phyloP scores from a whole-genome alignment of 352 stramenopile genomes.

The Globisporangium echinulatum region DNA sequence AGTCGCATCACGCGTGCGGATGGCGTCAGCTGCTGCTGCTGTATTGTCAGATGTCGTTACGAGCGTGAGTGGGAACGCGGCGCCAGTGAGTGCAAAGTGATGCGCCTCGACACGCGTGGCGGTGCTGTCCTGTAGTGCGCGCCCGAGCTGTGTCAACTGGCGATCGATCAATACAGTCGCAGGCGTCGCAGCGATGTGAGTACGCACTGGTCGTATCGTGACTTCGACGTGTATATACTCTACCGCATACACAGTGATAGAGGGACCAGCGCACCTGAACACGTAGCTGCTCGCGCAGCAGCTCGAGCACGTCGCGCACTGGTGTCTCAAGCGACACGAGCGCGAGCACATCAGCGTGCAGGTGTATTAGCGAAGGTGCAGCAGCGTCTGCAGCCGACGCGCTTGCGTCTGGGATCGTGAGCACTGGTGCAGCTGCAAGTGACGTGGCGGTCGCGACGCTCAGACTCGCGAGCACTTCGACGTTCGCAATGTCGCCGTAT shows the following conservation, averaged over 20 bases:
- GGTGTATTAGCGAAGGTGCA: constrained; percentile 6
- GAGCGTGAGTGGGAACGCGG: constrained; percentile 43
- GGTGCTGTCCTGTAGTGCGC: not conserved
- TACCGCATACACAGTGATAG: constrained; percentile 4
- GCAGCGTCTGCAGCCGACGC: not conserved
- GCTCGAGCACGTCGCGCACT: constrained; percentile 9
- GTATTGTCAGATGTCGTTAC: not conserved
- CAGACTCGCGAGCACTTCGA: constrained; percentile 42
- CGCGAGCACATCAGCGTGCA: constrained; percentile 36
- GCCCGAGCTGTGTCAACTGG: not conserved
- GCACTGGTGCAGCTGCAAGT: constrained; percentile 14
- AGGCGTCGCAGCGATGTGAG: no score
- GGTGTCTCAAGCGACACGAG: constrained; percentile 22
- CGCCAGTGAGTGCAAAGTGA: constrained; percentile 42
- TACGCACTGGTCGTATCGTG: no score
- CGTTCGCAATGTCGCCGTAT: constrained; percentile 41
- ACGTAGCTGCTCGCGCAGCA: constrained; percentile 11
- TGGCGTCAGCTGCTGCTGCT: constrained; percentile 3
- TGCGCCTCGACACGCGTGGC: constrained; percentile 17
- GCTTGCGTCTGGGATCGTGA: constrained; percentile 27
- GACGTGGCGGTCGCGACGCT: not conserved
- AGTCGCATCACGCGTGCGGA: constrained; percentile 13
- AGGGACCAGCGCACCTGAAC: constrained; percentile 12
- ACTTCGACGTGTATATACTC: not conserved
- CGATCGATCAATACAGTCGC: no score